phyloP scores from a whole-genome alignment of 106 monocot genomes.

The Dendrobium nobile region DNA sequence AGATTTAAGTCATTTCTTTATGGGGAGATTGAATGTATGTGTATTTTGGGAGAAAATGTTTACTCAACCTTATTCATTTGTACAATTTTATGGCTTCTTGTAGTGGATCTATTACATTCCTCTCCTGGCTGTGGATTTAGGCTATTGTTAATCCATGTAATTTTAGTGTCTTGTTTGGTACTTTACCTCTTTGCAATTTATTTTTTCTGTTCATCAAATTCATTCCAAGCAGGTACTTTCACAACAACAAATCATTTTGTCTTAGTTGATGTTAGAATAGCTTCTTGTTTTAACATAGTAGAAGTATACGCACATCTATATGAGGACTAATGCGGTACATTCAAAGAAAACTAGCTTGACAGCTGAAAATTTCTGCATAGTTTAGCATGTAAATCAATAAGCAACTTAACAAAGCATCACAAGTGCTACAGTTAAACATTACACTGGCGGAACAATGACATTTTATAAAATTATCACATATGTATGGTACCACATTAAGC shows the following conservation, averaged over 20 bases:
- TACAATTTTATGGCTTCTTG: no score
- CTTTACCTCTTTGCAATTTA: no score
- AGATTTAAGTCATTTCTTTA: no score
- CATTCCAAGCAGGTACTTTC: not conserved
- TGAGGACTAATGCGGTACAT: not conserved
- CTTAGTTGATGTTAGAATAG: not conserved
- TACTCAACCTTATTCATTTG: no score
- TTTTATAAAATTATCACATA: not conserved
- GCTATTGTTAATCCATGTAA: no score
- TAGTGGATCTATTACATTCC: no score
- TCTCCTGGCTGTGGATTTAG: no score
- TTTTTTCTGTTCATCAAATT: not conserved
- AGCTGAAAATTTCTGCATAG: not conserved
- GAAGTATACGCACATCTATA: not conserved
- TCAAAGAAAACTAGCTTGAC: not conserved
- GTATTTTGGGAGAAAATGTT: no score
- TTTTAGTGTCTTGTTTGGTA: no score
- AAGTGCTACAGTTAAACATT: not conserved
- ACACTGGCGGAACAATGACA: not conserved
- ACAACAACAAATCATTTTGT: not conserved
- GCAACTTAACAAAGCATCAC: not conserved
- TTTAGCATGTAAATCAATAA: not conserved
- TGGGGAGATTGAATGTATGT: no score
- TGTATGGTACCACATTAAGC: constrained; percentile 48
- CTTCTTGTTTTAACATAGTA: not conserved